Conservation (phyloP, 2,329 filamentous ascomycete species). For the Penicillium sp. region DNA sequence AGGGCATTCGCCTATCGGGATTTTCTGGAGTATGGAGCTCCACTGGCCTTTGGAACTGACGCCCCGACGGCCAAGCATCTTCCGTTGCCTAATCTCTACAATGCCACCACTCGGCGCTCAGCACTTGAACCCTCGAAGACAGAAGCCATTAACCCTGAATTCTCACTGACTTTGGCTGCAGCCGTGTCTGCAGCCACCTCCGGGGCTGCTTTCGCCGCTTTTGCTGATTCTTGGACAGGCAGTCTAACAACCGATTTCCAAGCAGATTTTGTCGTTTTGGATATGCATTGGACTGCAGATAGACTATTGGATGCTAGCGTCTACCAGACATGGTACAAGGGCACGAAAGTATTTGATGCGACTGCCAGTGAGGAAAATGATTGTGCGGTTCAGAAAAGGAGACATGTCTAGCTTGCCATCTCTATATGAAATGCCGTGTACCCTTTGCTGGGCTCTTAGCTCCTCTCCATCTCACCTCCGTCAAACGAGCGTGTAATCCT, state of each 20-base stretch:
- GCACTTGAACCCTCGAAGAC: conserved; percentile 42
- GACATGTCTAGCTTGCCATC: no score
- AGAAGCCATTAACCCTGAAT: conserved; percentile 47
- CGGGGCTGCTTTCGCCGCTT: conserved; percentile 52
- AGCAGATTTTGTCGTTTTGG: conserved; percentile 51
- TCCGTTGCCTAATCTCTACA: conserved; percentile 47
- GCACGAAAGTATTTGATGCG: no score
- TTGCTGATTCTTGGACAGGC: conserved; percentile 46
- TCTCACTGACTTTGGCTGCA: conserved; percentile 44
- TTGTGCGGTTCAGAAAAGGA: no score
- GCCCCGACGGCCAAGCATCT: conserved; percentile 52
- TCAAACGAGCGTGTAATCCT: no score
- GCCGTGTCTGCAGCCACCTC: conserved; percentile 50
- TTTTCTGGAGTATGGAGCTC: conserved; percentile 48
- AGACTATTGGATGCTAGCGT: conserved; percentile 44
- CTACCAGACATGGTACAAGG: conserved; percentile 49
- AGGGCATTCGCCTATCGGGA: conserved; percentile 57
- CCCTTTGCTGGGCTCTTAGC: no score
- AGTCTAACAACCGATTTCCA: conserved; percentile 40
- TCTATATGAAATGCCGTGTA: no score
- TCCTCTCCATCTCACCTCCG: no score
- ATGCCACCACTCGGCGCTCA: conserved; percentile 53
- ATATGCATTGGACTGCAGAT: conserved; percentile 45
- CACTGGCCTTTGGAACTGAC: conserved; percentile 53
- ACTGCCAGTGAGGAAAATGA: no score